Conservation (phyloP, 2,329 filamentous ascomycete species). For the Emydomyces testavorans region DNA sequence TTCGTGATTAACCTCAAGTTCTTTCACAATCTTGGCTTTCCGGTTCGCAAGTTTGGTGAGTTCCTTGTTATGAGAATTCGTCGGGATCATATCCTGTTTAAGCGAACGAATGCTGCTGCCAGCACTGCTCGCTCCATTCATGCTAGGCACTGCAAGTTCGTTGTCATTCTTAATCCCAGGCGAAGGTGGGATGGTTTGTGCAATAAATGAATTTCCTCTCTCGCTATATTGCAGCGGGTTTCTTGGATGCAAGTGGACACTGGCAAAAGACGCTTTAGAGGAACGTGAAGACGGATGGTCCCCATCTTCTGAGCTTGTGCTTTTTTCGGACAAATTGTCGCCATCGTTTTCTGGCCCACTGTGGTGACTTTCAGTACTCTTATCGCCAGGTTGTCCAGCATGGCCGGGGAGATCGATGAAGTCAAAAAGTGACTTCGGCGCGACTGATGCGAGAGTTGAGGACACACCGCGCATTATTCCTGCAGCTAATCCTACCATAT, state of each 20-base stretch:
- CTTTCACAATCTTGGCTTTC: constrained; percentile 8
- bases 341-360: neutral
- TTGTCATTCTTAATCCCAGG: neutral
- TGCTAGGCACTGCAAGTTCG: neutral
- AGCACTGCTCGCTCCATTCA: neutral
- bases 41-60: constrained; percentile 11
- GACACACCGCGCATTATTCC: neutral
- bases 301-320: neutral
- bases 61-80: constrained; percentile 8
- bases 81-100: neutral
- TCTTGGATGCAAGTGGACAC: neutral
- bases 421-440: constrained; percentile 5
- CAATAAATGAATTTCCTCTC: neutral
- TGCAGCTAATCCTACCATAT: constrained; percentile 3
- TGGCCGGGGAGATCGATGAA: neutral
- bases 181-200: neutral
- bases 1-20: constrained; percentile 8
- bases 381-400: neutral
- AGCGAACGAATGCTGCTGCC: constrained; percentile 8
- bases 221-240: neutral
- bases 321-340: neutral
- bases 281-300: neutral
- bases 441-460: constrained; percentile 3
- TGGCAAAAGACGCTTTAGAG: constrained; percentile 1
- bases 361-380: neutral